Evolutionary conservation across 441 rosid species (phyloP).

Genomic region (Rhodomyrtus psidioides): DNA sequence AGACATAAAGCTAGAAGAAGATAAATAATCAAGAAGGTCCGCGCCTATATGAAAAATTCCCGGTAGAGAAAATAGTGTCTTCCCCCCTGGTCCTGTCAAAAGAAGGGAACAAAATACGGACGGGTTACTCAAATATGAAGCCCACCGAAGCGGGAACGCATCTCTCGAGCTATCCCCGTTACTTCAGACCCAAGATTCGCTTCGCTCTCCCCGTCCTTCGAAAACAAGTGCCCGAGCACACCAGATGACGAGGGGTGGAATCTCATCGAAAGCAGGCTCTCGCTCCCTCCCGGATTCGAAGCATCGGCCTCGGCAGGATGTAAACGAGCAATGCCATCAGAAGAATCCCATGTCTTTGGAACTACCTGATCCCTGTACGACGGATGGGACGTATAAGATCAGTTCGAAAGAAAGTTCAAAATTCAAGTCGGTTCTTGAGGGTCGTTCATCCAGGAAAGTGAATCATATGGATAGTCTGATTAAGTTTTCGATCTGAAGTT

Average conservation of each 20-base stretch:
- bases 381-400: background rate
- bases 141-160: conserved; percentile 20
- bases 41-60: conserved; percentile 25
- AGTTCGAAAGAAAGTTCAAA: background rate
- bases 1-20: conserved; percentile 25
- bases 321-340: conserved; percentile 16
- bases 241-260: conserved; percentile 37
- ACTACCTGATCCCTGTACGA: conserved; percentile 30
- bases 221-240: conserved; percentile 29
- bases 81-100: conserved; percentile 12
- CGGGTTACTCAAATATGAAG: conserved; percentile 21
- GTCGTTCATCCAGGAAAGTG: background rate
- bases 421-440: background rate
- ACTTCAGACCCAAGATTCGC: conserved; percentile 41
- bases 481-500: background rate
- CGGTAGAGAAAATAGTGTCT: conserved; percentile 27
- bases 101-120: conserved; percentile 9
- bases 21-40: conserved; percentile 34
- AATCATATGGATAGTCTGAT: background rate
- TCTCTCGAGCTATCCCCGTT: conserved; percentile 29
- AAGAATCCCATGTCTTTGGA: conserved; percentile 29
- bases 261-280: conserved; percentile 43
- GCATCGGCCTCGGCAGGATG: background rate
- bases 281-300: conserved; percentile 27
- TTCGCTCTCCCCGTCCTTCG: conserved; percentile 27